Base-by-base conservation (phyloP, 192 early-diverging fungal species). In the Phlyctochytrium planicorne region DNA sequence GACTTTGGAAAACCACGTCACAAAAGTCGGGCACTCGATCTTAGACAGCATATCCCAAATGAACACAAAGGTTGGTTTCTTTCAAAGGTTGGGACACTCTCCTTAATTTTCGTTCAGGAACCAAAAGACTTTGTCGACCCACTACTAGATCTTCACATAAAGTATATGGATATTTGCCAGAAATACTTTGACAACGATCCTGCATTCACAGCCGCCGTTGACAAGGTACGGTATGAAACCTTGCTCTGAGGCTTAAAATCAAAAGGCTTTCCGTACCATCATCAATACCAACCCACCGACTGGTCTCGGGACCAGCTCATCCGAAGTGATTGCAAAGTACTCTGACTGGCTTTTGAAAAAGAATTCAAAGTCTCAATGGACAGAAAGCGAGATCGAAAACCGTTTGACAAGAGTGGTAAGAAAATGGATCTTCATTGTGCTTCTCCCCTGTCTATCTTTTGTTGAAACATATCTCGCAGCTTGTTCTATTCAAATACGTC, bases 281-380 rank as follows among this genome's bases (percentile, higher is more conserved):
- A 78, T 91, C 31, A 92, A 92, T 65, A 80, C 88, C 50, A 65
- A 63, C 16, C 59, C 59, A 75, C 16, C 70, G 75, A 0, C 75
- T 75, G 16, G 85, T 77, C 59, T 74, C 69, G 31, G 67, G n/a
- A 84, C 81, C 59, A 78, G 82, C 60, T 77, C 82, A 25, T 85
- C 92, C 0, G 93, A 95, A 69, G 75, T 92, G n/a, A 74, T 95
- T 31, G 91, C 92, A n/a, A 78, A 88, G 23, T 94, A 90, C 64
- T 90, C 85, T 52, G 93, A 95, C 71, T 68, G 76, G 1, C 60
- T 93, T 72, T 67, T 94, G 30, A 91, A 90, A 66, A 90, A 87
- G 77, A 62, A 77, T 57, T 60, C 78, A 52, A 83, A 81, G 75
- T 69, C 30, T 59, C 59, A 33, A 2, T 31, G 53, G 52, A 59